phyloP scores from a whole-genome alignment of 2,329 filamentous ascomycete genomes.

The Zymoseptoria ardabiliae region DNA sequence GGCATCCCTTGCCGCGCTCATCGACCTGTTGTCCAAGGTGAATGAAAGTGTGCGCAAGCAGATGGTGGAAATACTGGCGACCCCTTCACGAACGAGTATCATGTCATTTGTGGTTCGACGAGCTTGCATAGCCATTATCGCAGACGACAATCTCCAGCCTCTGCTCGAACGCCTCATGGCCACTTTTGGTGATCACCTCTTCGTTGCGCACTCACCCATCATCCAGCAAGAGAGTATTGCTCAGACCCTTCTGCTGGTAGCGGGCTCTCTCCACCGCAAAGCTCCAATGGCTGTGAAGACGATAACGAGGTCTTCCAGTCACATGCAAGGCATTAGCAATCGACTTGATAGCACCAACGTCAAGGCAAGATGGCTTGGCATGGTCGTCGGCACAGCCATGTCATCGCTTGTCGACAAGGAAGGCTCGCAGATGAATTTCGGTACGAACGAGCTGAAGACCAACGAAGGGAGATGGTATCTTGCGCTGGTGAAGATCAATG shows the following conservation, averaged over 20 bases:
- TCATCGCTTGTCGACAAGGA: slow-evolving; percentile 58
- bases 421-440: slow-evolving; percentile 71
- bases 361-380: slow-evolving; percentile 73
- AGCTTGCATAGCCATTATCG: slow-evolving; percentile 23
- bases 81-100: slow-evolving; percentile 17
- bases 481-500: slow-evolving; percentile 53
- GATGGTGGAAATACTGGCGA: slow-evolving; percentile 17
- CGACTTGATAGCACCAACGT: slow-evolving; percentile 69
- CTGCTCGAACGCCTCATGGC: slow-evolving; percentile 62
- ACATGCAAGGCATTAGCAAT: slow-evolving; percentile 76
- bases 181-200: slow-evolving; percentile 78
- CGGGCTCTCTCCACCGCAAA: slow-evolving; percentile 65
- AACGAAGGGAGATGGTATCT: slow-evolving; percentile 72
- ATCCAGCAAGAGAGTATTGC: slow-evolving; percentile 82
- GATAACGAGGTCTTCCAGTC: slow-evolving; percentile 62
- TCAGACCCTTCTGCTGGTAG: slow-evolving; percentile 68
- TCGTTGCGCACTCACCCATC: slow-evolving; percentile 77
- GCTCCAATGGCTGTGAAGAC: slow-evolving; percentile 60
- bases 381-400: slow-evolving; percentile 72
- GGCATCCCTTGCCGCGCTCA: slow-evolving; percentile 10
- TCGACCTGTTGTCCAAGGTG: slow-evolving; percentile 12
- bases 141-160: slow-evolving; percentile 36
- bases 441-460: slow-evolving; percentile 68
- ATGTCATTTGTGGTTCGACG: slow-evolving; percentile 20
- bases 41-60: slow-evolving; percentile 12